These are phyloP conservation scores for Caryopteris hybrid DNA, from an alignment of 305 asterid genomes.

Conservation along the genomic window DNA sequence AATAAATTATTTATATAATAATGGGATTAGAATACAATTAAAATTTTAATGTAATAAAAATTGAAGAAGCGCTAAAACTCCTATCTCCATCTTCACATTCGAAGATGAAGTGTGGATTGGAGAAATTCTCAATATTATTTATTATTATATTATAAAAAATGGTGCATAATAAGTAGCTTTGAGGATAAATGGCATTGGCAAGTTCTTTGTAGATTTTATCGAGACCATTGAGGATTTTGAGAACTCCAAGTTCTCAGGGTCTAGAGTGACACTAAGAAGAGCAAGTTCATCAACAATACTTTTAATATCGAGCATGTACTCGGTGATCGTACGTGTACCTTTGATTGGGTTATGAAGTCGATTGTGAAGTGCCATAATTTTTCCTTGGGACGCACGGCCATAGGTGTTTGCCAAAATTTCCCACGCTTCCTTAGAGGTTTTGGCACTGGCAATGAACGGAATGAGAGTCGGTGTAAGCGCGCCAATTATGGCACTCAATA, in stretches of 20 bases:
- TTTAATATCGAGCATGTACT: background rate
- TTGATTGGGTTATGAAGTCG: background rate
- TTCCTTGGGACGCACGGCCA: background rate
- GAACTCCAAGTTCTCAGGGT: background rate
- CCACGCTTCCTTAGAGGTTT: background rate
- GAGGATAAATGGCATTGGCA: too few relatives aligned
- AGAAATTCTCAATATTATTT: too few relatives aligned
- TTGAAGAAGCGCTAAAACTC: too few relatives aligned
- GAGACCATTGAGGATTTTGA: background rate
- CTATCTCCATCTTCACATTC: too few relatives aligned
- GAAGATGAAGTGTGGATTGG: too few relatives aligned
- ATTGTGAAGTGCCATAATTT: background rate
- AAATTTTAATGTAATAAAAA: too few relatives aligned
- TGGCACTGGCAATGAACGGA: background rate
- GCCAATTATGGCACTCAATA: background rate
- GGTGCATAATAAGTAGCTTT: too few relatives aligned
- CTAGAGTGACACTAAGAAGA: background rate
- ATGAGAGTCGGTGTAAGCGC: background rate
- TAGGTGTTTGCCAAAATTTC: background rate
- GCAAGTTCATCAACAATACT: background rate
- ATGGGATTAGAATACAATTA: too few relatives aligned
- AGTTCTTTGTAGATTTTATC: background rate
- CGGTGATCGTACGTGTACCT: background rate
- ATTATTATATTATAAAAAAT: too few relatives aligned
- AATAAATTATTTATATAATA: too few relatives aligned